Percentiles rank a stretch among this genome's conserved stretches.
Conservation (phyloP, 2,329 filamentous ascomycete genomes). For the Apiospora marii region DNA sequence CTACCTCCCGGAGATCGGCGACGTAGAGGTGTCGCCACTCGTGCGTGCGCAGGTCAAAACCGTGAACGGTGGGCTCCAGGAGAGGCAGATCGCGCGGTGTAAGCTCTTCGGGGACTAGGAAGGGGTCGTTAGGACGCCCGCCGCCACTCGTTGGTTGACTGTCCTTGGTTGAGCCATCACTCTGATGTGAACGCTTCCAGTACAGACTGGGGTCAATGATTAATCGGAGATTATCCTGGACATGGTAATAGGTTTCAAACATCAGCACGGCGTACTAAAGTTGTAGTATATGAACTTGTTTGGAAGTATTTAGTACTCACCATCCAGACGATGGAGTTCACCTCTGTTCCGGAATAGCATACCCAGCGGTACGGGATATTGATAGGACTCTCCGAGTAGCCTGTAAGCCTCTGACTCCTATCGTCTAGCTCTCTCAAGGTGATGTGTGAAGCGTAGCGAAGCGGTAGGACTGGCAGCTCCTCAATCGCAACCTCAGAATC, state of each 20-base stretch:
- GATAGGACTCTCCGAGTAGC: background rate
- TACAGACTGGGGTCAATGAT: background rate
- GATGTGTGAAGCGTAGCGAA: background rate
- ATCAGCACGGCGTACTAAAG: background rate
- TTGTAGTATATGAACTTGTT: background rate
- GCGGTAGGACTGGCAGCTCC: background rate
- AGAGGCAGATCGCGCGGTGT: background rate
- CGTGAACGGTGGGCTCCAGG: background rate
- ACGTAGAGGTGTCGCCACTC: conserved; percentile 9
- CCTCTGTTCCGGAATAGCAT: background rate
- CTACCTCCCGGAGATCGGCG: background rate
- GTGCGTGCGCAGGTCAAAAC: conserved; percentile 1
- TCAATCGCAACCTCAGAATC: background rate
- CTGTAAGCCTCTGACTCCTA: background rate
- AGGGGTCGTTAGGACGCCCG: too few species aligned
- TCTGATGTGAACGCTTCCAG: background rate
- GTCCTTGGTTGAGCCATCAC: too few species aligned
- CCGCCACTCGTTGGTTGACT: background rate
- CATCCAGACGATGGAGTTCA: background rate
- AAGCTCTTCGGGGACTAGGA: background rate
- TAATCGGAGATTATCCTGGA: background rate
- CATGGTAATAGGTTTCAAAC: too few species aligned
- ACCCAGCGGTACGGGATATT: background rate
- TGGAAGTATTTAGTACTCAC: background rate
- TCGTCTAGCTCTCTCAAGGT: background rate